These are phyloP conservation scores for Yamadazyma dushanensis DNA, from an alignment of 1,139 yeast species.

Conservation along the genomic window DNA sequence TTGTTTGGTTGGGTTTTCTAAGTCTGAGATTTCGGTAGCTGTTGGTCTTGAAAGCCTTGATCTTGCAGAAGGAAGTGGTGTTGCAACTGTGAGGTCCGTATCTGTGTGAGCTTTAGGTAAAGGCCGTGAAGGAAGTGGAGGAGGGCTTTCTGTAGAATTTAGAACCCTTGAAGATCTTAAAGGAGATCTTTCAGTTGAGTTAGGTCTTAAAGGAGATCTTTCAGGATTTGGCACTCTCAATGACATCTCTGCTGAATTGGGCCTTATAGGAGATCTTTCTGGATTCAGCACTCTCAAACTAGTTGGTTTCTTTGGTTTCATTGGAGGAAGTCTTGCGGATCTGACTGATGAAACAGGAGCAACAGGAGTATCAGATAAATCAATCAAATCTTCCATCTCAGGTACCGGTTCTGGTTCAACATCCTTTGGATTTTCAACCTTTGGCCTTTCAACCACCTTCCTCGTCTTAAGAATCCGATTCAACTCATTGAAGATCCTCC, in stretches of 20 bases:
- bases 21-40: slow-evolving; percentile 5
- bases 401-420: neutral
- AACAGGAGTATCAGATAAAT: slow-evolving; percentile 25
- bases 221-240: no score
- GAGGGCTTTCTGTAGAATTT: neutral
- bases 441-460: slow-evolving; percentile 1
- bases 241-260: no score
- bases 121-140: slow-evolving; percentile 5
- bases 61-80: slow-evolving; percentile 19
- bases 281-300: slow-evolving; percentile 29
- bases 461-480: slow-evolving; percentile 16
- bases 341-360: slow-evolving; percentile 12
- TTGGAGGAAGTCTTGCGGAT: slow-evolving; percentile 33
- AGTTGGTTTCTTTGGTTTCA: slow-evolving; percentile 41
- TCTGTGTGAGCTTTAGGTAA: slow-evolving; percentile 11
- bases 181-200: no score
- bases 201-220: no score
- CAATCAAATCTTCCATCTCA: slow-evolving; percentile 32
- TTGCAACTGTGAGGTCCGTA: slow-evolving; percentile 12
- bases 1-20: slow-evolving; percentile 14
- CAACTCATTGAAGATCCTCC: slow-evolving; percentile 36
- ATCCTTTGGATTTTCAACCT: slow-evolving; percentile 6
- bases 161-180: no score
- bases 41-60: slow-evolving; percentile 15
- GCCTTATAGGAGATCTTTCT: no score